A percentile compares a stretch with the other conserved stretches of the same genome.
Evolutionary conservation across 768 basidiomycete species (phyloP).

Genomic region (Boletus eberwhitei): DNA sequence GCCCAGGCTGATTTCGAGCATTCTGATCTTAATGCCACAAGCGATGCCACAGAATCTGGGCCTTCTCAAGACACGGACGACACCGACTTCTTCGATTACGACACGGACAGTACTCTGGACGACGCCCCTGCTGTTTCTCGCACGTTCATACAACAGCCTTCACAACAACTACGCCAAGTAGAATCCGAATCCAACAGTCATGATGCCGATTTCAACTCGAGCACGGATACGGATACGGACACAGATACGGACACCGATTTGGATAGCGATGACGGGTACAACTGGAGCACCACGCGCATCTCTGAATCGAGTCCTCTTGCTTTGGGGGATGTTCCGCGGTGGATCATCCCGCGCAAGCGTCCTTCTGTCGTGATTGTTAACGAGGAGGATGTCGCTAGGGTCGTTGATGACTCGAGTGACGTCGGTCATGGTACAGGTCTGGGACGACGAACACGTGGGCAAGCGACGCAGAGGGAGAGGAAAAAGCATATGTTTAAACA

Average conservation of each 20-base stretch:
- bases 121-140: not conserved
- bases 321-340: conserved; percentile 4
- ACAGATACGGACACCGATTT: conserved; percentile 18
- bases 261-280: conserved; percentile 12
- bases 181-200: conserved; percentile 6
- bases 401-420: not conserved
- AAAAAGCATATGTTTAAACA: not conserved
- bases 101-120: conserved; percentile 20
- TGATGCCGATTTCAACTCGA: conserved; percentile 7
- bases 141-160: not conserved
- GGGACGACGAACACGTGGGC: conserved; percentile 3
- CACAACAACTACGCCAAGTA: not conserved
- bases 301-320: conserved; percentile 6
- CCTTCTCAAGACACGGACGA: conserved; percentile 3
- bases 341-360: conserved; percentile 21
- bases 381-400: not conserved
- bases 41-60: not conserved
- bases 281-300: conserved; percentile 9
- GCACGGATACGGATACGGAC: conserved; percentile 10
- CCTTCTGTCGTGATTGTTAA: conserved; percentile 16
- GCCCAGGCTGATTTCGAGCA: conserved; percentile 12
- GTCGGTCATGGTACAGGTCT: not conserved
- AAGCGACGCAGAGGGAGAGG: conserved; percentile 18
- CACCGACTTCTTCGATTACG: conserved; percentile 19
- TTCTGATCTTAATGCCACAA: not conserved